Conservation (phyloP, 352 stramenopile species). For the Phytopythium boreale region DNA sequence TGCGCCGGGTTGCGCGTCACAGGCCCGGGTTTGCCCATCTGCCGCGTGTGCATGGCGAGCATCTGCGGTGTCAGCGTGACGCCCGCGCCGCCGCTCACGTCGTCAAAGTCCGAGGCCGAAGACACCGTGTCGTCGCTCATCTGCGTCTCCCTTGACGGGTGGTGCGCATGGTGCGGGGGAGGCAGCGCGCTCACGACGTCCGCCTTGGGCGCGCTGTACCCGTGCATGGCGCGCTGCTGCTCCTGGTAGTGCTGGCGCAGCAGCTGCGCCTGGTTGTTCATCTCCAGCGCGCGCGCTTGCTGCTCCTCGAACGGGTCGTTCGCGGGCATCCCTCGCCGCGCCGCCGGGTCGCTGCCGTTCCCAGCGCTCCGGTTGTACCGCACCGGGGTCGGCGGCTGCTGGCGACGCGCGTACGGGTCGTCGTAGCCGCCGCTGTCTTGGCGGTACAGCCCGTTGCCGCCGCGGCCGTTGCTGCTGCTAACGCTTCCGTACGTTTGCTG, state of each 20-base stretch:
- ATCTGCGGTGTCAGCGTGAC: slow-evolving; percentile 45
- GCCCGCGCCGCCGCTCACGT: slow-evolving; percentile 9
- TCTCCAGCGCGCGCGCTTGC: slow-evolving; percentile 17
- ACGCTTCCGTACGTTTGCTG: neutral
- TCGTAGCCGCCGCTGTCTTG: slow-evolving; percentile 18
- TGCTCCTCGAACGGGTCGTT: slow-evolving; percentile 29
- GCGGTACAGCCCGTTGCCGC: slow-evolving; percentile 3
- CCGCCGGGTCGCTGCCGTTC: slow-evolving; percentile 17
- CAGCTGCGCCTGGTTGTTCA: slow-evolving; percentile 18
- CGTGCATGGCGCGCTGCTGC: slow-evolving; percentile 9
- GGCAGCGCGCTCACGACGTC: slow-evolving; percentile 8
- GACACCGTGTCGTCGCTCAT: slow-evolving; percentile 29
- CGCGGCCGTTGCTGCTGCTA: slow-evolving; percentile 15
- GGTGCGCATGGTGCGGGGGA: slow-evolving; percentile 10
- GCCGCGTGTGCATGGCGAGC: slow-evolving; percentile 46
- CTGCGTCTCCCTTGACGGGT: slow-evolving; percentile 5
- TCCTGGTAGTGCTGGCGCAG: slow-evolving; percentile 8
- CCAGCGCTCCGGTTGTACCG: slow-evolving; percentile 10
- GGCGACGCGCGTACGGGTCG: slow-evolving; percentile 16
- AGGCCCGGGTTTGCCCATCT: slow-evolving; percentile 37
- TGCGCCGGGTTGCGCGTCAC: slow-evolving; percentile 23
- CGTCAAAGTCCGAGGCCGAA: slow-evolving; percentile 21
- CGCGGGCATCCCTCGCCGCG: slow-evolving; percentile 10
- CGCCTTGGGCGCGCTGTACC: slow-evolving; percentile 1
- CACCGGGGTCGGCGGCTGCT: slow-evolving; percentile 7